Evolutionary conservation across 345 rosid genomes (phyloP), one percentile per base, ranked within the genome.

Genomic region (Pseudoturritis turrita): DNA sequence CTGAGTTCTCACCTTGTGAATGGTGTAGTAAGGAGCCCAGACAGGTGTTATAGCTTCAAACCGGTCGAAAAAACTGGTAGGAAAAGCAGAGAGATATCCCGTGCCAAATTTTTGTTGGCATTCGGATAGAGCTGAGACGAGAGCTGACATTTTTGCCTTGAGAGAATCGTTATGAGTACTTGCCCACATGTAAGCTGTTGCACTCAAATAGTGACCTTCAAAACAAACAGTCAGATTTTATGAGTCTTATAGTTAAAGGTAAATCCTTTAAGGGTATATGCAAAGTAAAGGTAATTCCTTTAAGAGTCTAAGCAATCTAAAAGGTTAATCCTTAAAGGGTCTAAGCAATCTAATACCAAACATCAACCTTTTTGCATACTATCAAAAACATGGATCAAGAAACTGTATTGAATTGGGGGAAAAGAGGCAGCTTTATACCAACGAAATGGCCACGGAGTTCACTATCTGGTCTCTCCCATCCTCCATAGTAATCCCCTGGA

Each of bases 1-100:
- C 19, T 52, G 52, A 57, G 19, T 44, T 0, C 58, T 39, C 57
- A 89, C 96, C 93, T 95, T 95, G 83, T 95, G 97, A 66, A 95
- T 87, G 52, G 97, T 95, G 75, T 95, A 95, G 76, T 95, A 95
- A 12, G 99, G 97, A 72, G 99, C 99, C 97, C 99, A 95, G 4
- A 95, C 97, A 31, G 90, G 90, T 50, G 68, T 72, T 51, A 94
- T 54, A 68, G 90, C 93, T 78, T 91, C 96, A 50, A 91, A 85
- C 7, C 97, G 89, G 64, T 94, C 97, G 64, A 91, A 94, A 21
- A 53, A 75, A 71, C 88, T 96, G 2, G 85, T 72, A 3, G 97
- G 96, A 73, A 94, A 94, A 71, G 99, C 99, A 51, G 96, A 94
- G 49, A 94, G 99, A 83, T 94, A 91, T 7, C 99, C 97, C 0